Percentiles rank a stretch among this genome's conserved stretches.
Conservation (phyloP, 352 stramenopile genomes). For the Globisporangium splendens region DNA sequence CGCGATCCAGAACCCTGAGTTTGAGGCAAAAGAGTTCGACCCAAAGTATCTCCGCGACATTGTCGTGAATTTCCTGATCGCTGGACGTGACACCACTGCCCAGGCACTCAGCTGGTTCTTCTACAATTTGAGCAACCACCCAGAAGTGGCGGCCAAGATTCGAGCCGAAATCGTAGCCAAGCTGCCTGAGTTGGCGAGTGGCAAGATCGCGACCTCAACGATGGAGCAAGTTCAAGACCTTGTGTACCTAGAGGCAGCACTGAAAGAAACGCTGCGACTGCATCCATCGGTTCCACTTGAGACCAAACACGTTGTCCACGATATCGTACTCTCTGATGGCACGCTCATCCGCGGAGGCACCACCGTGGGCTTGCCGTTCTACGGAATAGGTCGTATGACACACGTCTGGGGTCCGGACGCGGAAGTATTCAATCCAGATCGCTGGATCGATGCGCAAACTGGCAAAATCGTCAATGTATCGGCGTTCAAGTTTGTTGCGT, state of each 20-base stretch:
- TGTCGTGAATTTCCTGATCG: constrained; percentile 80
- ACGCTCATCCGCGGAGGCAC: constrained; percentile 25
- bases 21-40: constrained; percentile 23
- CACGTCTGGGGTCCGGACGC: constrained; percentile 31
- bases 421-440: constrained; percentile 30
- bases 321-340: constrained; percentile 37
- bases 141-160: constrained; percentile 40
- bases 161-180: constrained; percentile 35
- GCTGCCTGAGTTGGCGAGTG: constrained; percentile 12
- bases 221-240: constrained; percentile 47
- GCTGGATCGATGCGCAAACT: constrained; percentile 23
- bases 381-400: constrained; percentile 23
- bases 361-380: constrained; percentile 25
- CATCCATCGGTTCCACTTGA: constrained; percentile 61
- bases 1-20: constrained; percentile 12
- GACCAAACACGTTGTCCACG: constrained; percentile 19
- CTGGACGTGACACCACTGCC: constrained; percentile 70
- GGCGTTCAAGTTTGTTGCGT: constrained; percentile 41
- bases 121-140: constrained; percentile 48
- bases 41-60: constrained; percentile 62
- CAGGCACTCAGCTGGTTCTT: constrained; percentile 77
- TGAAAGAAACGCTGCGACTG: constrained; percentile 65
- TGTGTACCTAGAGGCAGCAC: constrained; percentile 37
- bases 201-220: constrained; percentile 16
- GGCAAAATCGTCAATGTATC: constrained; percentile 13